Percentiles rank a stretch among this genome's conserved stretches.
phyloP scores from a whole-genome alignment of 257 asterid species.

The Solanum habrochaites region DNA sequence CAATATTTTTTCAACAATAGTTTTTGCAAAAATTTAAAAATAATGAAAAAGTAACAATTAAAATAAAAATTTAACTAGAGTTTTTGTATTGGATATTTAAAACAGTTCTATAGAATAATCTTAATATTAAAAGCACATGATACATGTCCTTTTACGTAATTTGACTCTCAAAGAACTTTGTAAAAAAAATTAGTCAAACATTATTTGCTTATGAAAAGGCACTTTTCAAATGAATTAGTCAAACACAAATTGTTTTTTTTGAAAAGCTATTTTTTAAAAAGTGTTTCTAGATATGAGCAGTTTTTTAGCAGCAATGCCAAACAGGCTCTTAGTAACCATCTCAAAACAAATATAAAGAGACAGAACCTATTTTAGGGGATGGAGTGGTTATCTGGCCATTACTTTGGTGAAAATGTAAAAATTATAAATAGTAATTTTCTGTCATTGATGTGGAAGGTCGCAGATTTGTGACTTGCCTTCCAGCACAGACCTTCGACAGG shows the following conservation, averaged over 20 bases:
- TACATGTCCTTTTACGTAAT: neutral
- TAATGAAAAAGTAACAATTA: neutral
- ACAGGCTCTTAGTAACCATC: neutral
- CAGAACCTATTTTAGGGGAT: neutral
- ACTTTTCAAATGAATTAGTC: neutral
- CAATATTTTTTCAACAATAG: no score
- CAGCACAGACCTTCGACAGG: neutral
- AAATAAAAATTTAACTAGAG: neutral
- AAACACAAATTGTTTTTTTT: neutral
- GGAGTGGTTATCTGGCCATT: neutral
- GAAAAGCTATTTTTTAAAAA: neutral
- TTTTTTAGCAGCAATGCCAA: neutral
- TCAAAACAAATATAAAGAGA: neutral
- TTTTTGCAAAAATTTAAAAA: no score
- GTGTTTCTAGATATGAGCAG: neutral
- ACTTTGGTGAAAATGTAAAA: neutral
- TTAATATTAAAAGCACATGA: neutral
- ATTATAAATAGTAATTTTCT: neutral
- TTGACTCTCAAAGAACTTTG: neutral
- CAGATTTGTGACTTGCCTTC: neutral
- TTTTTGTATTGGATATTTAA: neutral
- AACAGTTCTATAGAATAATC: neutral
- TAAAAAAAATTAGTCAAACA: neutral
- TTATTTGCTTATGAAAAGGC: neutral
- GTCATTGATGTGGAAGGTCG: neutral